Conservation (phyloP, 345 rosid species). For the Acer yangbiense region DNA sequence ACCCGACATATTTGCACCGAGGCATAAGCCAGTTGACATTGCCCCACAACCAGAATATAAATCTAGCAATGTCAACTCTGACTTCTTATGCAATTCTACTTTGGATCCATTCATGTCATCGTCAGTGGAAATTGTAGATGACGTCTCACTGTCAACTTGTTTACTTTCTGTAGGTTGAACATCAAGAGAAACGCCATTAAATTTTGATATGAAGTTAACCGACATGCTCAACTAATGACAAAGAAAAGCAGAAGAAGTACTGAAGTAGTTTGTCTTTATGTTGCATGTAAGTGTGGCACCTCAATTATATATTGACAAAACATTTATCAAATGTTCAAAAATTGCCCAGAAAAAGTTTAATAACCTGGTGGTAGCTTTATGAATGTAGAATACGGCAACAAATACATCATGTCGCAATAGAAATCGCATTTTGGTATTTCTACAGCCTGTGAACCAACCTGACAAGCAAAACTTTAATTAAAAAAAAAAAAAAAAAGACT, state of each 20-base stretch:
- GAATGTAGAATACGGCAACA: slow-evolving; percentile 56
- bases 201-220: neutral
- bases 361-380: slow-evolving; percentile 42
- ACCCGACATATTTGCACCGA: slow-evolving; percentile 62
- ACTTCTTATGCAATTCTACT: slow-evolving; percentile 11
- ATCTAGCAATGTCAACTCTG: slow-evolving; percentile 52
- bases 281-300: neutral
- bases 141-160: slow-evolving; percentile 38
- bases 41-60: slow-evolving; percentile 89
- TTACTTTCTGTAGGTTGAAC: slow-evolving; percentile 30
- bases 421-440: slow-evolving; percentile 43
- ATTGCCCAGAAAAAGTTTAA: neutral
- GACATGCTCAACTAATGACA: neutral
- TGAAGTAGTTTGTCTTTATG: slow-evolving; percentile 12
- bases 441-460: slow-evolving; percentile 45
- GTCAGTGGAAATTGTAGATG: slow-evolving; percentile 59
- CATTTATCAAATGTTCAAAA: neutral
- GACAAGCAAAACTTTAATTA: slow-evolving; percentile 11
- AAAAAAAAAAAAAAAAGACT: neutral
- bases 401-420: slow-evolving; percentile 60
- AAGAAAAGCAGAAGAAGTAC: neutral
- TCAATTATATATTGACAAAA: neutral
- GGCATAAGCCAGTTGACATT: slow-evolving; percentile 83
- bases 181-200: neutral
- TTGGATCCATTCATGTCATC: slow-evolving; percentile 22